Evolutionary conservation across 2,329 filamentous ascomycete species (phyloP), one percentile per base, ranked within the genome.

Genomic region (Claviceps humidiphila): DNA sequence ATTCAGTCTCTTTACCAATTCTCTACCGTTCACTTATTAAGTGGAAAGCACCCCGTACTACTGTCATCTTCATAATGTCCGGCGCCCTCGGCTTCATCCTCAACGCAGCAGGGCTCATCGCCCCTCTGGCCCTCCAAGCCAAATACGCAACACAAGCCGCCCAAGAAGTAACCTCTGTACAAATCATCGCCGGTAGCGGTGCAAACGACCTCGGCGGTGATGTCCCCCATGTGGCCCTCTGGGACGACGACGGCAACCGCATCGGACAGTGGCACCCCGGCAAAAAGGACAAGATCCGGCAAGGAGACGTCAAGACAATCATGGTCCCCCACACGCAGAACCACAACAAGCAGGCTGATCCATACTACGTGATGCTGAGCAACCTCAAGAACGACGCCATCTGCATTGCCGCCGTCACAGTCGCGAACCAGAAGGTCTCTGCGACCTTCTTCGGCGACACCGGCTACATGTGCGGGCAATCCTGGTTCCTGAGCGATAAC

Each of bases 401-500:
- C 7, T 60, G 59, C 54, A 55, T 60, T 24, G 40, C 57, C 0
- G 58, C 57, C 49, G 42, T 61, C 22, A 55, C 51, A 34, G 55
- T 60, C 5, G 51, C 57, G 38, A 56, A 59, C 42, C 24, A 51
- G 26, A 49, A 50, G 17, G 48, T 57, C 7, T 51, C 41, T 11
- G 48, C 45, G 2, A 47, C 54, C 22, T 59, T 57, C 39, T 57
- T 54, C 14, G 61, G 58, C 34, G 60, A 63, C 39, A 54, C 56
- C 17, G 56, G 57, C 7, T 53, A 53, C 22, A 52, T 13, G n/a
- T 62, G 59, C 49, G 58, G 57, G 8, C 51, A 55, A 38, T 54
- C 53, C 17, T 63, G 60, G 60, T 60, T 58, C 44, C 41, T 50
- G 44, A 60, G 60, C 50, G 20, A 56, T 5, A 51, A 50, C 39